phyloP scores from a whole-genome alignment of 1,284 basidiomycete genomes.

The Erythrobasidium hasegawianum region DNA sequence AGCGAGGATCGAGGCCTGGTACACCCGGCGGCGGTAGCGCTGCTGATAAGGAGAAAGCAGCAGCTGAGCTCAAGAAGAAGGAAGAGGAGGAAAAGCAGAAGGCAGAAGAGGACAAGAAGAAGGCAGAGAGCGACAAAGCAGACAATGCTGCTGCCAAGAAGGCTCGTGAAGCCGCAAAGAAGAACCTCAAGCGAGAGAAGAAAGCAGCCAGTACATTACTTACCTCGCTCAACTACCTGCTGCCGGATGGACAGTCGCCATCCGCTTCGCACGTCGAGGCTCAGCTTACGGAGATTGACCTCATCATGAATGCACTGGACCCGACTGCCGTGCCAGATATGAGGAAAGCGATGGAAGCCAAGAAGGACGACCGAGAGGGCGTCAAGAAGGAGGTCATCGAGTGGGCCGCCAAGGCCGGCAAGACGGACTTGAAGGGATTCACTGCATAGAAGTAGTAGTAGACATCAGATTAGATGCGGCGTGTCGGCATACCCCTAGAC shows the following conservation, averaged over 20 bases:
- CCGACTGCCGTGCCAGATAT: conserved; percentile 55
- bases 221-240: conserved; percentile 58
- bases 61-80: conserved; percentile 67
- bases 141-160: conserved; percentile 85
- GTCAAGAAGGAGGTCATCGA: conserved; percentile 51
- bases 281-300: conserved; percentile 57
- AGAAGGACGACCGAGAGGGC: conserved; percentile 44
- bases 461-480: too few relatives aligned
- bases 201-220: conserved; percentile 55
- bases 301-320: conserved; percentile 54
- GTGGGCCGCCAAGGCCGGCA: conserved; percentile 45
- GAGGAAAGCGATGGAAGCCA: conserved; percentile 54
- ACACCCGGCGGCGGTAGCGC: conserved; percentile 55
- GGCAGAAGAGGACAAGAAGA: conserved; percentile 55
- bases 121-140: conserved; percentile 51
- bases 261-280: conserved; percentile 55
- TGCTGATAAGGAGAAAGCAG: conserved; percentile 60
- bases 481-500: too few relatives aligned
- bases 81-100: conserved; percentile 82
- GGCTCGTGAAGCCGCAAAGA: conserved; percentile 65
- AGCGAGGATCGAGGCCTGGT: conserved; percentile 56
- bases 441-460: conserved; percentile 41
- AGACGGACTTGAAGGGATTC: conserved; percentile 55
- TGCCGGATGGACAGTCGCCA: conserved; percentile 52
- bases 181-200: conserved; percentile 57